These are phyloP conservation scores for Zymoseptoria tritici DNA, from an alignment of 2,329 filamentous ascomycete species.

Conservation along the genomic window DNA sequence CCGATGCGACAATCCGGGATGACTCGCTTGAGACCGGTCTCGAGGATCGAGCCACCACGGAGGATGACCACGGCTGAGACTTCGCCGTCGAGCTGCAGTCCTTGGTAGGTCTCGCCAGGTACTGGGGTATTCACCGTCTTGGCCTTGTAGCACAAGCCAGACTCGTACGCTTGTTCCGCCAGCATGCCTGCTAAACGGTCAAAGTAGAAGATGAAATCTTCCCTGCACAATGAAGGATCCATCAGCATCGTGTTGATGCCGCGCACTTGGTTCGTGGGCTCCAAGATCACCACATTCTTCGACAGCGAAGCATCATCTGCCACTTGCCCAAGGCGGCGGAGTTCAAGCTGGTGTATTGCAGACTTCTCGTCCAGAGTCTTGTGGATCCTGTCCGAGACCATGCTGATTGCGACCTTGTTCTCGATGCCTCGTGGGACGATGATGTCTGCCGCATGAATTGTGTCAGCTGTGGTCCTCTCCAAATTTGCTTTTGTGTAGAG, in stretches of 20 bases:
- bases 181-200: constrained; percentile 79
- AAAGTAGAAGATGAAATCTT: constrained; percentile 97
- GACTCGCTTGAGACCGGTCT: constrained; percentile 78
- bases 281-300: constrained; percentile 63
- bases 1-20: constrained; percentile 90
- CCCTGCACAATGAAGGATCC: constrained; percentile 66
- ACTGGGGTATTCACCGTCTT: constrained; percentile 62
- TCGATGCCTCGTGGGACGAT: constrained; percentile 93
- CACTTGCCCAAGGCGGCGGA: constrained; percentile 66
- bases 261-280: constrained; percentile 69
- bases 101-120: constrained; percentile 57
- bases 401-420: constrained; percentile 83
- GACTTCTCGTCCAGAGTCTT: constrained; percentile 83
- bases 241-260: constrained; percentile 90
- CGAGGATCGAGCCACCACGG: constrained; percentile 79
- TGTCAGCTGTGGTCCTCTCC: constrained; percentile 10
- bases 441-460: constrained; percentile 53
- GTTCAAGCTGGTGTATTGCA: constrained; percentile 67
- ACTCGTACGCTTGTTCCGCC: constrained; percentile 72
- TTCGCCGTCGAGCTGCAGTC: constrained; percentile 62
- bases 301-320: constrained; percentile 63
- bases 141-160: constrained; percentile 61
- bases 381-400: constrained; percentile 91
- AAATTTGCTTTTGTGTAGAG: background rate
- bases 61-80: constrained; percentile 81